Evolutionary conservation across 2,329 filamentous ascomycete genomes (phyloP).

Genomic region (Aureobasidium pullulans): DNA sequence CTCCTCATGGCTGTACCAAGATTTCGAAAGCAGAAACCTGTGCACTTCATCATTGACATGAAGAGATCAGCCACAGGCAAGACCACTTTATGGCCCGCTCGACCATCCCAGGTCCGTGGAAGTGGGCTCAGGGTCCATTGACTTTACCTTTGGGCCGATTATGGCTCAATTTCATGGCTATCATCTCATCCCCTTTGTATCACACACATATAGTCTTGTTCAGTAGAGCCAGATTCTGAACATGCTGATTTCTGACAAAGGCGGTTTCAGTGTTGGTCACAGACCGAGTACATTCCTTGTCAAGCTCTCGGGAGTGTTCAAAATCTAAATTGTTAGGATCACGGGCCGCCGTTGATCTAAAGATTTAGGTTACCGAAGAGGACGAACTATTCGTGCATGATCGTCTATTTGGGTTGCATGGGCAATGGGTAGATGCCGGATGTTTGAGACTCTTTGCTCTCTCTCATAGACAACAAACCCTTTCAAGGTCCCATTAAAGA

Average conservation of each 20-base stretch:
- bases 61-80: not conserved
- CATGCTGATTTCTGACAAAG: not conserved
- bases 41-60: not conserved
- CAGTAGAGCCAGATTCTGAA: not conserved
- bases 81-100: not conserved
- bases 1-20: not conserved
- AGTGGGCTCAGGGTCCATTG: slow-evolving; percentile 3
- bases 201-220: not conserved
- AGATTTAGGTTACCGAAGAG: slow-evolving; percentile 7
- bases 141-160: not conserved
- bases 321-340: not conserved
- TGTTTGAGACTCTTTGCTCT: not conserved
- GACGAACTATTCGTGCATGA: not conserved
- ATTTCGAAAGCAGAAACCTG: not conserved
- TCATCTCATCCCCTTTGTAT: not conserved
- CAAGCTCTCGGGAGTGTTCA: not conserved
- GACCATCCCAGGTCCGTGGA: not conserved
- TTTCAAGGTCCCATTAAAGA: not conserved
- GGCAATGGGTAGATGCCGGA: not conserved
- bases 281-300: not conserved
- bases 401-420: not conserved
- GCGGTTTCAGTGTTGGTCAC: not conserved
- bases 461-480: not conserved
- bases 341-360: not conserved
- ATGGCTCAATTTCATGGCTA: not conserved